Percentiles rank a stretch among this genome's conserved stretches.
Conservation (phyloP, 129 eudicot species). For the Lactuca saligna region DNA sequence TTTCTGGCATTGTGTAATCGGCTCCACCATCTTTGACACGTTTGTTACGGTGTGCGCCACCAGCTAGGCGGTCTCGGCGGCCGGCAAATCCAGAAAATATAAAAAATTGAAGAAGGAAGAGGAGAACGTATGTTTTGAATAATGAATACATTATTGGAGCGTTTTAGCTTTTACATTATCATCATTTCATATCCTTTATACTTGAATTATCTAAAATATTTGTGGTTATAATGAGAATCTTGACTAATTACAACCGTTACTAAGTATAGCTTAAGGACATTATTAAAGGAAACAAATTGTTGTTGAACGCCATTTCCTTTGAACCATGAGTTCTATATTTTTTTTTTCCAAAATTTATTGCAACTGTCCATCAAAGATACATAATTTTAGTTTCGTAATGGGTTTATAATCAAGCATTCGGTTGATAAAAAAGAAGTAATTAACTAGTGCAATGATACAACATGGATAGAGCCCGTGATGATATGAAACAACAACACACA, state of each 20-base stretch:
- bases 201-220: neutral
- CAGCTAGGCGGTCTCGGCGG: constrained; percentile 27
- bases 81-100: neutral
- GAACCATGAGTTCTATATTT: neutral
- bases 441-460: neutral
- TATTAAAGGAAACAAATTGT: neutral
- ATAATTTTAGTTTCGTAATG: too few species aligned
- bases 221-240: constrained; percentile 18
- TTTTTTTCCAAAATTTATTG: neutral
- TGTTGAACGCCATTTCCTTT: neutral
- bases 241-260: constrained; percentile 6
- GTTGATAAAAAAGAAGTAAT: neutral
- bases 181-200: constrained; percentile 25
- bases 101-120: constrained; percentile 21
- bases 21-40: neutral
- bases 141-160: constrained; percentile 26
- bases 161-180: constrained; percentile 11
- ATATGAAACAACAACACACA: neutral
- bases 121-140: constrained; percentile 12
- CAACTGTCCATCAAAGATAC: neutral
- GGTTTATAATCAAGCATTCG: neutral
- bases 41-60: neutral
- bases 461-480: neutral
- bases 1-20: constrained; percentile 31
- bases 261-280: constrained; percentile 22